Evolutionary conservation across 169 alveolate species (phyloP).

Genomic region (Amoebophrya sp.): DNA sequence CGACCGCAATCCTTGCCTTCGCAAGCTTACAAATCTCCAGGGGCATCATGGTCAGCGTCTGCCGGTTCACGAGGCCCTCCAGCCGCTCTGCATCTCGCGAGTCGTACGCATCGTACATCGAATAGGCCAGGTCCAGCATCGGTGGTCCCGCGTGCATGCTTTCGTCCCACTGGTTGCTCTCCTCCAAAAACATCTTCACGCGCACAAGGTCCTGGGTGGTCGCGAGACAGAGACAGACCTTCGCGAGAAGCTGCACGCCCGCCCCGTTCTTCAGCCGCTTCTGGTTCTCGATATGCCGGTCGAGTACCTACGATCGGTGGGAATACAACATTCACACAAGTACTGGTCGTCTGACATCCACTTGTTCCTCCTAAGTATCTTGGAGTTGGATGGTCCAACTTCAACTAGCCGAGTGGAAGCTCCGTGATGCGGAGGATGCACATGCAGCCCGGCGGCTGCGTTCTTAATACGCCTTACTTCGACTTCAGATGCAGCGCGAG

Average conservation of each 20-base stretch:
- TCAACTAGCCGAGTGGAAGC: no score
- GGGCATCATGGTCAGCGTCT: neutral
- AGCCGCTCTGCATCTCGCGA: neutral
- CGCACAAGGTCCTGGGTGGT: neutral
- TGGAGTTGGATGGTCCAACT: no score
- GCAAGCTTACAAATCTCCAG: neutral
- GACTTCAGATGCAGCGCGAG: no score
- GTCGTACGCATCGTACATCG: neutral
- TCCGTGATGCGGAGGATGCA: no score
- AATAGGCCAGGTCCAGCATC: no score
- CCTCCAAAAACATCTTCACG: neutral
- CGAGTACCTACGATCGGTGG: neutral
- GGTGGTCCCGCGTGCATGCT: no score
- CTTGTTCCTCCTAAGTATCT: no score
- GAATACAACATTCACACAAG: no score
- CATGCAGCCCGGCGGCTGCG: no score
- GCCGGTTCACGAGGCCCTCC: neutral
- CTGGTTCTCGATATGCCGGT: neutral
- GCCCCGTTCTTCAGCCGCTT: neutral
- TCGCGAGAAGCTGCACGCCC: neutral
- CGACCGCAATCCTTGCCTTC: neutral
- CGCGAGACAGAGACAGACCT: neutral
- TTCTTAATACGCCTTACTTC: no score
- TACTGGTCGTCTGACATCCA: no score
- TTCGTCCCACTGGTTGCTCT: no score